Evolutionary conservation across 768 basidiomycete species (phyloP), one percentile per base, ranked within the genome.

Genomic region (Russula griseocarnosa): DNA sequence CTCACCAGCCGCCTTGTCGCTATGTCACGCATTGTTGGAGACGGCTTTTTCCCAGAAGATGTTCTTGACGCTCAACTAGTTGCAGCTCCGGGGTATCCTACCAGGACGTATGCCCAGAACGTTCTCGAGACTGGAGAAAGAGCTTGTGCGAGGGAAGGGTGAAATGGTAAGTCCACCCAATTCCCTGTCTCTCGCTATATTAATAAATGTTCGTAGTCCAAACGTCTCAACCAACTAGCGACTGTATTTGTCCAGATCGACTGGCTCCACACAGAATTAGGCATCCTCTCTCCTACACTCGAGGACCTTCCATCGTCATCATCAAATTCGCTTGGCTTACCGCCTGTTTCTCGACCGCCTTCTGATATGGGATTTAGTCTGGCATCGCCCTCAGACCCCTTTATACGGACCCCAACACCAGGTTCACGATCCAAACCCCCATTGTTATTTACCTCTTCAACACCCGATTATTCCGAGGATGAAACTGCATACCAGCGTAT

Each of bases 91-190:
- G 69, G 49, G 76, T 16, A 4, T 22, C 81, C 6, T 79, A 83
- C 69, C 79, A 82, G 26, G 89, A 94, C 69, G 89, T 94, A 18
- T 87, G 86, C 13, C 86, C 88, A 0, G 92, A 94, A 67, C 82
- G 89, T 91, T 95, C 71, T 80, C 84, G 52, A 86, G 79, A 69
- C 77, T 95, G 6, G 91, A 94, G 78, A 88, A 90, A 72, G 92
- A 94, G 70, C 81, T 94, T 20, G 86, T 90, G 11, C 79, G 88
- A 58, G 92, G 90, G 13, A 93, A 93, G 74, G 82, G 83, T n/a
- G 93, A 95, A 82, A 81, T 92, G 59, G 89, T 92, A 69, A 70
- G 89, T 79, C 34, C 51, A 28, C 55, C 11, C 26, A 18, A 18
- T 46, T 28, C 20, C 13, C 22, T 58, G 55, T 64, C 51, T 63